Base-by-base conservation (phyloP, 257 asterid species). In the Solanum paucissectum region DNA sequence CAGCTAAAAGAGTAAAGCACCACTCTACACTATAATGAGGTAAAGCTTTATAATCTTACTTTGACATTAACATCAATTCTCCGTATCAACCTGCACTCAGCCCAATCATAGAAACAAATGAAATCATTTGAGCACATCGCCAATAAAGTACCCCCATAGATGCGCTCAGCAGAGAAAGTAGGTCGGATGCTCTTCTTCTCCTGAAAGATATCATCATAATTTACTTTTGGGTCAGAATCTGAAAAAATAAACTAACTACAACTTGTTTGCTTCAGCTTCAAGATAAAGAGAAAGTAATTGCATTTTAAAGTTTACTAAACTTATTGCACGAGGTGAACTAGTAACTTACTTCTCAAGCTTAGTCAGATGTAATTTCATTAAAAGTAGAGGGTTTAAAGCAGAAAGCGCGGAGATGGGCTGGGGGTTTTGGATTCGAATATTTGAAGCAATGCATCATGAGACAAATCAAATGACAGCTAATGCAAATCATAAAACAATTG, bases 111-210 rank as follows among this genome's bases (percentile, higher is more conserved):
- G 89, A 95, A 96, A 88, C 98, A 95, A 88, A 96, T 94, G 86
- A 96, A 96, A 89, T 97, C 98, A 90, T 91, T 94, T 75, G 98
- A 94, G 92, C 98, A 97, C 93, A 97, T 94, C 23, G 99, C 93
- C 94, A 96, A 91, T 87, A 96, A 90, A 90, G 87, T 92, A 82
- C 99, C 99, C 40, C 99, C 99, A 87, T 88, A 94, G 75, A 96
- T 92, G 90, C 88, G 99, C 91, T 96, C 99, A 52, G 96, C 99
- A 66, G 99, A 95, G 92, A 96, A 96, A 29, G 98, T 91, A 33
- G 98, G 99, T 5, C 98, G 98, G 88, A 96, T 94, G 90, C 97
- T 96, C 94, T 95, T 96, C 95, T 94, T 96, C 93, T 95, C 99
- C 99, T 96, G 97, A 83, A 92, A 89, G 88, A 82, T 87, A 90